Evolutionary conservation across 345 rosid species (phyloP).

Genomic region (Lumnitzera racemosa): DNA sequence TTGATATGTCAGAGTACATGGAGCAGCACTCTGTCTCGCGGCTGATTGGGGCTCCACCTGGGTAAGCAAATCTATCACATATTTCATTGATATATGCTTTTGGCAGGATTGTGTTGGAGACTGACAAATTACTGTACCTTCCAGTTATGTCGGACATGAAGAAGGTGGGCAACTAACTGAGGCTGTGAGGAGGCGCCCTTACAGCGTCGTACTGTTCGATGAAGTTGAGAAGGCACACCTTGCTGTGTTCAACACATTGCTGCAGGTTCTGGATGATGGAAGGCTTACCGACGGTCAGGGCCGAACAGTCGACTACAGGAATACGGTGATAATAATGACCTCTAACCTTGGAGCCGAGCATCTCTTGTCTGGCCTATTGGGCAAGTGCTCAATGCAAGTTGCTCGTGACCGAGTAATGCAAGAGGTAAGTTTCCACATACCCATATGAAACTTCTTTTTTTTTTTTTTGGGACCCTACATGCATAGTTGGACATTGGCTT

Average conservation of each 20-base stretch:
- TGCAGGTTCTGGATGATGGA: slow-evolving; percentile 90
- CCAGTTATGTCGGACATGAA: slow-evolving; percentile 86
- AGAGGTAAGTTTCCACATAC: slow-evolving; percentile 31
- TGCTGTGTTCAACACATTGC: slow-evolving; percentile 87
- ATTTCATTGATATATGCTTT: background rate
- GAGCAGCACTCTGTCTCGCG: slow-evolving; percentile 88
- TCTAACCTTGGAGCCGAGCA: slow-evolving; percentile 93
- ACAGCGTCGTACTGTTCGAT: slow-evolving; percentile 73
- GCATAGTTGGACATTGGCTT: background rate
- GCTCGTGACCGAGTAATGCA: slow-evolving; percentile 80
- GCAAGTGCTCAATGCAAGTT: slow-evolving; percentile 68
- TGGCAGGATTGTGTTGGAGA: background rate
- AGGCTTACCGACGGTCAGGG: slow-evolving; percentile 92
- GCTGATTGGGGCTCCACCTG: slow-evolving; percentile 85
- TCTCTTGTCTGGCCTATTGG: slow-evolving; percentile 59
- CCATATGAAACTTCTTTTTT: background rate
- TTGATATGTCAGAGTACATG: slow-evolving; percentile 94
- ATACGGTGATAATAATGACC: slow-evolving; percentile 83
- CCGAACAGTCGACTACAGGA: slow-evolving; percentile 76
- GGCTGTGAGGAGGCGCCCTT: slow-evolving; percentile 86
- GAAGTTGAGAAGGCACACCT: slow-evolving; percentile 93
- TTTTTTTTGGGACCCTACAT: background rate
- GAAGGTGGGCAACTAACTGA: slow-evolving; percentile 96
- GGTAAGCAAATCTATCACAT: slow-evolving; percentile 25
- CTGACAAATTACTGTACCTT: background rate